These are phyloP conservation scores for Nakaseomyces bracarensis DNA, from an alignment of 1,139 yeast species.

Conservation along the genomic window DNA sequence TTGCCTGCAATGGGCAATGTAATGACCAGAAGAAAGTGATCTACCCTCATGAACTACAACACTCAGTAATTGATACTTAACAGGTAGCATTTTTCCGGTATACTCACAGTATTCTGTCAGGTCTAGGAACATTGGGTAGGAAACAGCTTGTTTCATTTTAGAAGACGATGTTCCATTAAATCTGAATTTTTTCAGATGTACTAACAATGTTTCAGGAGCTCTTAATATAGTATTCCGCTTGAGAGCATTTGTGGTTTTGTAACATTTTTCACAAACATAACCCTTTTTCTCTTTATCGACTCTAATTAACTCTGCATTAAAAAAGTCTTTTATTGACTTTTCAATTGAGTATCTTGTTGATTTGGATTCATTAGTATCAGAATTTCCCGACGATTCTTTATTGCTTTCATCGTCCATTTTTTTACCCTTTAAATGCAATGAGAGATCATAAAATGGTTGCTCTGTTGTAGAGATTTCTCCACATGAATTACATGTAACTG, in stretches of 20 bases:
- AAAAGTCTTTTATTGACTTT: constrained; percentile 68
- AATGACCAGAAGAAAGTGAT: constrained; percentile 87
- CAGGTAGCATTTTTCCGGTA: constrained; percentile 35
- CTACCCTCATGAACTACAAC: constrained; percentile 94
- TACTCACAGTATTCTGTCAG: constrained; percentile 44
- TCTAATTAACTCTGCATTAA: constrained; percentile 68
- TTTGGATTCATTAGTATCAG: constrained; percentile 14
- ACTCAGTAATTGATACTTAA: constrained; percentile 65
- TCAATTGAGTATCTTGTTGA: constrained; percentile 50
- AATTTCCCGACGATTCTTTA: constrained; percentile 10
- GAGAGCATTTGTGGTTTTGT: constrained; percentile 64
- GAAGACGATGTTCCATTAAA: constrained; percentile 71
- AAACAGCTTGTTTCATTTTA: constrained; percentile 79
- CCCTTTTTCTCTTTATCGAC: constrained; percentile 61
- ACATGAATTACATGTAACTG: constrained; percentile 75
- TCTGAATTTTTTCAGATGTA: constrained; percentile 84
- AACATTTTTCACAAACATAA: constrained; percentile 83
- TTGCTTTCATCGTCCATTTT: constrained; percentile 37
- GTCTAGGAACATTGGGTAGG: constrained; percentile 71
- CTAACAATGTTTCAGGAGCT: constrained; percentile 80
- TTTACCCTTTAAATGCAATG: constrained; percentile 53
- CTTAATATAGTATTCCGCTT: constrained; percentile 67
- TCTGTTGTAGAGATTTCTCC: constrained; percentile 76
- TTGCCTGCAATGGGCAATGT: constrained; percentile 81
- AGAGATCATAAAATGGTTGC: constrained; percentile 89